Evolutionary conservation across 2,329 filamentous ascomycete species (phyloP).

Genomic region (Leptographium radiaticola): DNA sequence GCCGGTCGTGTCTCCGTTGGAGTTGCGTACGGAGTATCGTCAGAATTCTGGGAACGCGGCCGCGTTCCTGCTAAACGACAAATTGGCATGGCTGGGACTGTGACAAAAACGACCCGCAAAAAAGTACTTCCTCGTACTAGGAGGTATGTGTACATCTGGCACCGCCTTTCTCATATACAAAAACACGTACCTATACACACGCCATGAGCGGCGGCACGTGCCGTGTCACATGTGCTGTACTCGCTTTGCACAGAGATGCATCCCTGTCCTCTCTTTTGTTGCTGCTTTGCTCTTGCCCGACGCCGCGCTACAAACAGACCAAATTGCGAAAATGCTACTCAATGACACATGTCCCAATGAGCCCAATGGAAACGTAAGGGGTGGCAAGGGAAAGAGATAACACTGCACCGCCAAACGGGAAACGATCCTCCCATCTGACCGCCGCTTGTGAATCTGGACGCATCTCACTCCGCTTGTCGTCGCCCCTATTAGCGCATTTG

Average conservation of each 20-base stretch:
- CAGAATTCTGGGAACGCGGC: slow-evolving; percentile 3
- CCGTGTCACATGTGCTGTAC: not conserved
- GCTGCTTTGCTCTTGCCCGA: slow-evolving; percentile 3
- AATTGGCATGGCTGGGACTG: not conserved
- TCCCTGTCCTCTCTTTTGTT: not conserved
- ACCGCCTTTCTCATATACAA: not conserved
- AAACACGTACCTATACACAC: not conserved
- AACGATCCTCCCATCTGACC: not conserved
- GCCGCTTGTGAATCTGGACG: not conserved
- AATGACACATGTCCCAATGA: slow-evolving; percentile 1
- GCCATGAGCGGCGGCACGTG: not conserved
- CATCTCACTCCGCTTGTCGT: not conserved
- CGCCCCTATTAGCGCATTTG: not conserved
- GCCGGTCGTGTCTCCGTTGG: not conserved
- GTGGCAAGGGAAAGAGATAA: not conserved
- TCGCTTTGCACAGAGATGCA: too few species aligned
- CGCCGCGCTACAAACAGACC: slow-evolving; percentile 9
- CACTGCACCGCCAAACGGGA: not conserved
- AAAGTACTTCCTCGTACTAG: not conserved
- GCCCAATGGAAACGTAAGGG: slow-evolving; percentile 1
- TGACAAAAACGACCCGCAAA: not conserved
- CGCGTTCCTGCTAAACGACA: not conserved
- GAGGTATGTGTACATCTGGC: not conserved
- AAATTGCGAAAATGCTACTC: slow-evolving; percentile 4
- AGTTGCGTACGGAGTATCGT: slow-evolving; percentile 4